Conservation (phyloP, 1,139 yeast genomes). For the Hansenula lynferdii region DNA sequence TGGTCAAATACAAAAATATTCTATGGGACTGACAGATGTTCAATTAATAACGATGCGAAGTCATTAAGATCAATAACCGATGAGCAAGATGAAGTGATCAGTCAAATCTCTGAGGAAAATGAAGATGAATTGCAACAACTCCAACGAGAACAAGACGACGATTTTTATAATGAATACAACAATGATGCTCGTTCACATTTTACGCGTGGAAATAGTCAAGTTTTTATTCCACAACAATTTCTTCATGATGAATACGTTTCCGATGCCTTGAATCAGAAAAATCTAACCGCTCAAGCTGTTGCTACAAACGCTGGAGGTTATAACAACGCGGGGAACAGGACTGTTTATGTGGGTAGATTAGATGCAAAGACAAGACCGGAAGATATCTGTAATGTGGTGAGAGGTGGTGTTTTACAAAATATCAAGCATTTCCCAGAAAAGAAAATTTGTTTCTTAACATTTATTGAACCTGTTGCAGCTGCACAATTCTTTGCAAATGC, state of each 20-base stretch:
- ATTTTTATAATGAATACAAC: no score
- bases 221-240: constrained; percentile 6
- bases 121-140: constrained; percentile 2
- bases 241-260: constrained; percentile 25
- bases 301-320: constrained; percentile 73
- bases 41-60: constrained; percentile 23
- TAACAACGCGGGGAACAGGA: constrained; percentile 69
- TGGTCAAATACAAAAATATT: constrained; percentile 52
- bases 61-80: constrained; percentile 14
- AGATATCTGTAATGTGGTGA: constrained; percentile 77
- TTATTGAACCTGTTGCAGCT: constrained; percentile 76
- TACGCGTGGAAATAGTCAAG: constrained; percentile 15
- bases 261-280: constrained; percentile 49
- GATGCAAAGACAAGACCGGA: constrained; percentile 76
- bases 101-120: constrained; percentile 1
- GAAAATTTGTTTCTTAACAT: constrained; percentile 78
- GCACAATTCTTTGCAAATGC: constrained; percentile 81
- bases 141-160: background rate
- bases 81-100: constrained; percentile 6
- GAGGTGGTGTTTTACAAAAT: constrained; percentile 76
- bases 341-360: constrained; percentile 71
- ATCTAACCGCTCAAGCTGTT: constrained; percentile 68
- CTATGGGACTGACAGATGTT: constrained; percentile 74
- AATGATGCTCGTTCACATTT: background rate
- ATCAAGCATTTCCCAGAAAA: constrained; percentile 71